These are phyloP conservation scores for Dictyostelium gargantuum DNA, from an alignment of 208 protist species.

Conservation along the genomic window DNA sequence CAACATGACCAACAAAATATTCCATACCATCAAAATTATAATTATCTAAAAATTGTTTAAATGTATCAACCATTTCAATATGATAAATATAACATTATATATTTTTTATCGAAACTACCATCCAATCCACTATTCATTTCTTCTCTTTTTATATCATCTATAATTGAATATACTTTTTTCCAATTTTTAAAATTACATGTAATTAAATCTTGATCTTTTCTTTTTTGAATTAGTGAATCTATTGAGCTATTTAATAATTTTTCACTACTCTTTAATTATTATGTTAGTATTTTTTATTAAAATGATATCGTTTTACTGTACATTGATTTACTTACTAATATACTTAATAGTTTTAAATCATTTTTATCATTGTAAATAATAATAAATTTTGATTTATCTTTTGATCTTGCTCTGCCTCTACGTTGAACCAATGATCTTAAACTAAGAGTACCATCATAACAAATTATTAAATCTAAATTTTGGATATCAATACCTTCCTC, in stretches of 20 bases:
- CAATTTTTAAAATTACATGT: background rate
- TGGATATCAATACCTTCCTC: slow-evolving; percentile 61
- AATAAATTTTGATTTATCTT: background rate
- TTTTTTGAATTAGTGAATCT: background rate
- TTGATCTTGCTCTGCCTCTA: slow-evolving; percentile 40
- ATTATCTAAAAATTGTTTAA: background rate
- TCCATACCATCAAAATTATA: no score
- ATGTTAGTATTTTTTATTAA: no score
- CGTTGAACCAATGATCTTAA: slow-evolving; percentile 29
- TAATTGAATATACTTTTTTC: background rate
- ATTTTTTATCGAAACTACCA: no score
- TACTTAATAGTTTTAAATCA: background rate
- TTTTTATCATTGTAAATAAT: background rate
- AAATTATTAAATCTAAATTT: slow-evolving; percentile 31
- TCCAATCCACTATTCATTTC: no score
- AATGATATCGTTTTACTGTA: no score
- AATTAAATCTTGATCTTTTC: background rate
- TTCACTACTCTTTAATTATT: slow-evolving; percentile 5
- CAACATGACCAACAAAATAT: background rate
- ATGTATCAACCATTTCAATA: background rate
- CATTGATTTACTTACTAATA: background rate
- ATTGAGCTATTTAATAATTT: slow-evolving; percentile 4
- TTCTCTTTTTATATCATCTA: no score
- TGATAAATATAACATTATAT: no score
- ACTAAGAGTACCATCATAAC: background rate